Evolutionary conservation across 164 flowering plant species (phyloP), one percentile per base, ranked within the genome.

Genomic region (Cinnamomum micranthum): DNA sequence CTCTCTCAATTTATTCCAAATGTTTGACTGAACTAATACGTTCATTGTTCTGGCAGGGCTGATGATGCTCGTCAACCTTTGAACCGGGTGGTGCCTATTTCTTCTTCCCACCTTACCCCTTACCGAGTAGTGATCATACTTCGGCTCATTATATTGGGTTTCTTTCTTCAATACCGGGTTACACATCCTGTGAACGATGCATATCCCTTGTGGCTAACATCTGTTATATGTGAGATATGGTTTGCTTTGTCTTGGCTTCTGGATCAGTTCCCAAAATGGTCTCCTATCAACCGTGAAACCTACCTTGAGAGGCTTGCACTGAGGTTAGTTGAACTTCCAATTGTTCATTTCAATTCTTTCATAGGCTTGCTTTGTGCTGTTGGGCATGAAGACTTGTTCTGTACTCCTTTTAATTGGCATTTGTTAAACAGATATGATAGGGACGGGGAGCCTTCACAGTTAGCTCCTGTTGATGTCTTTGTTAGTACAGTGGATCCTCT

Each of bases 201-300:
- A 72, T 93, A 93, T 74, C 91, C 95, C 0, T 77, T 95, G 81
- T 95, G 99, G 98, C 78, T 95, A 50, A 87, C 85, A 51, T 95
- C 99, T 41, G 92, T 95, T 76, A 91, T 95, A 64, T 95, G 99
- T 83, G 99, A 95, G 89, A 88, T 93, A 73, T 95, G 99, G 99
- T 95, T 95, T 85, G 98, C 98, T 33, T 77, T 93, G 73, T 95
- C 98, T 6, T 95, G 99, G 99, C 87, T 95, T 74, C 84, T 95
- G 68, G 99, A 95, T 90, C 99, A 95, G 85, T 95, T 95, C 77
- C 99, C 99, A 66, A 95, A 95, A 81, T 95, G 99, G 99, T 90
- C 14, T 76, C 99, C 99, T 5, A 74, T 93, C 80, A 91, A 93
- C 64, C 95, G 99, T 10, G 99, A 95, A 85, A 95, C 99, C 9